Base-by-base conservation (phyloP, 352 stramenopile genomes). In the Pythium brassicae region DNA sequence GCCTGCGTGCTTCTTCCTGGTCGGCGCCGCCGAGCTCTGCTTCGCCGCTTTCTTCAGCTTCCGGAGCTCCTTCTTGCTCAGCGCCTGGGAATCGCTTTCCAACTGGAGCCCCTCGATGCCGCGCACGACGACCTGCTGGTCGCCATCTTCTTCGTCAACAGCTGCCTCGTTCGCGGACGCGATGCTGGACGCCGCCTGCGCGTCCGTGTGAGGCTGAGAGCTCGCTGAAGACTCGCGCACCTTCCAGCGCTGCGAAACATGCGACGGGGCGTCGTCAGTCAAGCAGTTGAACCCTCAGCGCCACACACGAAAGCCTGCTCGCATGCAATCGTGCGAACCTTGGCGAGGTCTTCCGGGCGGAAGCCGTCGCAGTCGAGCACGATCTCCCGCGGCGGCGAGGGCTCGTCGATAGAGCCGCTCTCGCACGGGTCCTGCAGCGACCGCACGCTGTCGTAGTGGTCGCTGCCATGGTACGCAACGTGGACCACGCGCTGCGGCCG, bases 401-500 rank as follows among this genome's bases (percentile, higher is more conserved):
- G n/a, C n/a, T n/a, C n/a, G 7, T 69, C 66, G 27, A 71, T 65
- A 22, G 72, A 34, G 27, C 72, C 62, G 14, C 49, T 42, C 14
- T 11, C 34, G 3, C 17, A 20, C n/a, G 46, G 46, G 32, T 90
- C 77, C 15, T 63, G 66, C 8, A 87, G 53, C 20, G 69, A 59
- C 14, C 78, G 79, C 22, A 94, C 71, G 50, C 84, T 94, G 65
- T 94, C 84, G 59, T 91, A 92, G 66, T 94, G 84, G 54, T 94
- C 82, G 50, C 73, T 85, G 26, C 76, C 80, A 40, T 88, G 79
- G 50, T 88, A 90, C 15, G 76, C 75, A 29, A 86, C 66, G 61
- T 89, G 75, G 27, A 86, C 54, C 22, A 91, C 57, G 15, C 63
- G 61, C 37, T 50, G 73, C 17, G 83, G 77, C 23, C 74, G 73